Conservation (phyloP, 208 protist genomes). For the Kentomonas sorsogonicus region DNA sequence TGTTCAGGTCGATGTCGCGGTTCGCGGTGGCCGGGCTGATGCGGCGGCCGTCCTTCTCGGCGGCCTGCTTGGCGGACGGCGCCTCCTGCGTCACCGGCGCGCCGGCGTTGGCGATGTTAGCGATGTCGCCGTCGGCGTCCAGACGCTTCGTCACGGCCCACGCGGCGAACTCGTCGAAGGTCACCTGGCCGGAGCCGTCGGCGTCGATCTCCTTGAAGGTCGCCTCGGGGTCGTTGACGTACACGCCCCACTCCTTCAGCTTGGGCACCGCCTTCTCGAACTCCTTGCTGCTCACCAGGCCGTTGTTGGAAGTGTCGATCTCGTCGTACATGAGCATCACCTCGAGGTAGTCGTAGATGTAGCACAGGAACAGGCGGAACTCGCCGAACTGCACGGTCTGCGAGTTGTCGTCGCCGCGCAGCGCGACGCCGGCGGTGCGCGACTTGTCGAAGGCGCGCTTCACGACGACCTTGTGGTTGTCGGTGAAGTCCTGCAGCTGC, state of each 20-base stretch:
- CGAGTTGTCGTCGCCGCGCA: conserved; percentile 17
- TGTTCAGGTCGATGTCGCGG: no score
- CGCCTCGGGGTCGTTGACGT: conserved; percentile 22
- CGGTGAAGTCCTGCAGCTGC: conserved; percentile 59
- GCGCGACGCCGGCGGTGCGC: conserved; percentile 33
- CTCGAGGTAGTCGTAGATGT: conserved; percentile 49
- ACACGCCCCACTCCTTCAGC: conserved; percentile 28
- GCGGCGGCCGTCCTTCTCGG: no score
- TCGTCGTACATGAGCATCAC: conserved; percentile 76
- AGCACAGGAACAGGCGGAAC: conserved; percentile 75
- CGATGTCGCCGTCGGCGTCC: conserved; percentile 37
- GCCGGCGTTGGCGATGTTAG: no score
- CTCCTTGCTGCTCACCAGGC: conserved; percentile 52
- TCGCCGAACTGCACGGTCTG: conserved; percentile 60
- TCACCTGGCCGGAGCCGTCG: conserved; percentile 50
- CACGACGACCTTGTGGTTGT: conserved; percentile 43
- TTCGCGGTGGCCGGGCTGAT: no score
- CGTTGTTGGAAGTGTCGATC: conserved; percentile 69
- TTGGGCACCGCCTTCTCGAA: conserved; percentile 38
- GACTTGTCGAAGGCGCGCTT: conserved; percentile 78
- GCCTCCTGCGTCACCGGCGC: no score
- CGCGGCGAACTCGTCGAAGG: conserved; percentile 70
- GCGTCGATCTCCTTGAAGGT: conserved; percentile 49
- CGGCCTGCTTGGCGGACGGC: no score
- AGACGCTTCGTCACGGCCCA: conserved; percentile 44